Evolutionary conservation across 805 yeast genomes (phyloP).

Genomic region (Wickerhamiella occidentalis): DNA sequence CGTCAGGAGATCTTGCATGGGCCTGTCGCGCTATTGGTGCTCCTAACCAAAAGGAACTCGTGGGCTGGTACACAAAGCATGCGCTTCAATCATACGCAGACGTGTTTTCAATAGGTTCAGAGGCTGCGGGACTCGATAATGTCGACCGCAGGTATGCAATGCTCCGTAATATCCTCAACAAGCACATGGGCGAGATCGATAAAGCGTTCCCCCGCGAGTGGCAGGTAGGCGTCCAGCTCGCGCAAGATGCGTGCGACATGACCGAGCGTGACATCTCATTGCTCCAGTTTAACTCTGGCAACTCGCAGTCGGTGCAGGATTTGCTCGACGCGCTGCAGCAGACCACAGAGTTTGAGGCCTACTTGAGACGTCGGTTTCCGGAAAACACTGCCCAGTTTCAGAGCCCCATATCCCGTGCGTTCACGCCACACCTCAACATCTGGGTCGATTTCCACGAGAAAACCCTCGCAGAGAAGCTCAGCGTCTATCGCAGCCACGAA

Average conservation of each 20-base stretch:
- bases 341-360: constrained; percentile 74
- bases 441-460: constrained; percentile 84
- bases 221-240: constrained; percentile 53
- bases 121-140: constrained; percentile 91
- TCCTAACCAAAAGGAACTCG: constrained; percentile 46
- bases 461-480: constrained; percentile 7
- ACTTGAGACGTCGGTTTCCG: constrained; percentile 32
- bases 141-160: constrained; percentile 69
- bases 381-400: constrained; percentile 29
- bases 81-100: constrained; percentile 61
- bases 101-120: constrained; percentile 70
- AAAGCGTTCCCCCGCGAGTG: constrained; percentile 56
- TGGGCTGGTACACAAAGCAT: constrained; percentile 59
- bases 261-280: constrained; percentile 57
- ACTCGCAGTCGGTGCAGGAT: constrained; percentile 37
- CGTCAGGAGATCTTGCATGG: constrained; percentile 19
- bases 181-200: constrained; percentile 38
- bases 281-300: constrained; percentile 31
- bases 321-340: constrained; percentile 59
- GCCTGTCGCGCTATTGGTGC: constrained; percentile 16
- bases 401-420: constrained; percentile 45
- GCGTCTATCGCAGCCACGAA: not conserved
- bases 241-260: constrained; percentile 49
- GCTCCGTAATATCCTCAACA: constrained; percentile 56
- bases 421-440: constrained; percentile 71